These are phyloP conservation scores for Colletotrichum zoysiae DNA, from an alignment of 2,329 filamentous ascomycete species.

Conservation along the genomic window DNA sequence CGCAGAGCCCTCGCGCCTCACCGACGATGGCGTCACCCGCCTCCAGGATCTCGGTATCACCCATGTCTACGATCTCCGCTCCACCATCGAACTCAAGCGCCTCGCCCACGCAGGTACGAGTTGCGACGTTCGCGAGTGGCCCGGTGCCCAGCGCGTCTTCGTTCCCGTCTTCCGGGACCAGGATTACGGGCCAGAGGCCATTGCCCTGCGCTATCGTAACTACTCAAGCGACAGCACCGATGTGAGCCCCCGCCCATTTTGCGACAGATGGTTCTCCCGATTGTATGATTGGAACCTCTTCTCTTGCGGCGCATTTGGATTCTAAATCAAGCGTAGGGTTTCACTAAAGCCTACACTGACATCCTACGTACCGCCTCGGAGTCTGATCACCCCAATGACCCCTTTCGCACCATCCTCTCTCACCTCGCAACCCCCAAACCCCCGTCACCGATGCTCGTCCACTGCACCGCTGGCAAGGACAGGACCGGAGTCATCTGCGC, in stretches of 20 bases:
- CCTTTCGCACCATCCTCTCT: constrained; percentile 66
- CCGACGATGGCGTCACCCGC: constrained; percentile 63
- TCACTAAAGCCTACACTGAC: constrained; percentile 72
- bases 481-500: constrained; percentile 79
- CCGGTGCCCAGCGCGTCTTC: constrained; percentile 65
- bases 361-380: constrained; percentile 68
- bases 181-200: constrained; percentile 72
- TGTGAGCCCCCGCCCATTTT: constrained; percentile 10
- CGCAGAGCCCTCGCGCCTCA: constrained; percentile 73
- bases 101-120: constrained; percentile 45
- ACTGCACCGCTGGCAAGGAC: constrained; percentile 85
- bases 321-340: constrained; percentile 57
- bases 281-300: background rate
- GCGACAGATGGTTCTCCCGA: background rate
- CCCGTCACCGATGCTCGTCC: constrained; percentile 69
- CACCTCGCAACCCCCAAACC: constrained; percentile 63
- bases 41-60: constrained; percentile 70
- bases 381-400: constrained; percentile 36
- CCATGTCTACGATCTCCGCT: constrained; percentile 77
- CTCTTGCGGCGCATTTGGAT: background rate
- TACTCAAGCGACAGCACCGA: constrained; percentile 68
- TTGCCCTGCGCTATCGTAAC: constrained; percentile 70
- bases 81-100: constrained; percentile 67
- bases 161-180: constrained; percentile 73
- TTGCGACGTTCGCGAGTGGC: constrained; percentile 48